Conservation (phyloP, 805 yeast genomes). For the Starmerella khaoyaiensis region DNA sequence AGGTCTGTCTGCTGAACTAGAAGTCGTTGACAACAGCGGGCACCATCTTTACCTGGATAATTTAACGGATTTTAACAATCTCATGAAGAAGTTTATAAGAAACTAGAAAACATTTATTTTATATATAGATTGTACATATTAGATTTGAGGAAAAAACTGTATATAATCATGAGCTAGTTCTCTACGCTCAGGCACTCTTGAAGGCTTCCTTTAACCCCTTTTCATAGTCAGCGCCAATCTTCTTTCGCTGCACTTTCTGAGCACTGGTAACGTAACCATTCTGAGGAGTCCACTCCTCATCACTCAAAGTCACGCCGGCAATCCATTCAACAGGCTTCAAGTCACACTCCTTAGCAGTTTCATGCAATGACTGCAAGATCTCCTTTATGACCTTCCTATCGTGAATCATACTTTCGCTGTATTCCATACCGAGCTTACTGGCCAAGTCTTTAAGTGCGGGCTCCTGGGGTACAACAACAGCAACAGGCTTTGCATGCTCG, state of each 20-base stretch:
- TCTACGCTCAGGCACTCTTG: slow-evolving; percentile 18
- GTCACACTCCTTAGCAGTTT: slow-evolving; percentile 71
- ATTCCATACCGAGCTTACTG: slow-evolving; percentile 41
- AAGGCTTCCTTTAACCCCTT: slow-evolving; percentile 58
- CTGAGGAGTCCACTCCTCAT: slow-evolving; percentile 97
- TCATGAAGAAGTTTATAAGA: slow-evolving; percentile 37
- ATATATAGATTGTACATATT: neutral
- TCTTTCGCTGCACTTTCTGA: slow-evolving; percentile 88
- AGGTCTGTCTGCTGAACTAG: slow-evolving; percentile 24
- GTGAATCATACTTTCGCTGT: slow-evolving; percentile 37
- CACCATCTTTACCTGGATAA: slow-evolving; percentile 66
- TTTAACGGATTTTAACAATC: slow-evolving; percentile 38
- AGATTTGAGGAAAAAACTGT: neutral
- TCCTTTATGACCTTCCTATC: slow-evolving; percentile 44
- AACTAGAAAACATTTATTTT: neutral
- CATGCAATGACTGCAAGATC: slow-evolving; percentile 46
- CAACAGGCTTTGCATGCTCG: slow-evolving; percentile 78
- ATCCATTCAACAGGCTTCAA: slow-evolving; percentile 75
- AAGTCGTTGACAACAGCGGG: slow-evolving; percentile 43
- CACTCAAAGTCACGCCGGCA: slow-evolving; percentile 61
- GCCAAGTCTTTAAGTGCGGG: slow-evolving; percentile 48
- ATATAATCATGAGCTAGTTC: neutral
- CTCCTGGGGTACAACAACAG: slow-evolving; percentile 75
- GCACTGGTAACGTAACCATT: slow-evolving; percentile 90
- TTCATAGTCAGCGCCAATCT: slow-evolving; percentile 60